Conservation (phyloP, 2,329 filamentous ascomycete species). For the Epichloe sp. region DNA sequence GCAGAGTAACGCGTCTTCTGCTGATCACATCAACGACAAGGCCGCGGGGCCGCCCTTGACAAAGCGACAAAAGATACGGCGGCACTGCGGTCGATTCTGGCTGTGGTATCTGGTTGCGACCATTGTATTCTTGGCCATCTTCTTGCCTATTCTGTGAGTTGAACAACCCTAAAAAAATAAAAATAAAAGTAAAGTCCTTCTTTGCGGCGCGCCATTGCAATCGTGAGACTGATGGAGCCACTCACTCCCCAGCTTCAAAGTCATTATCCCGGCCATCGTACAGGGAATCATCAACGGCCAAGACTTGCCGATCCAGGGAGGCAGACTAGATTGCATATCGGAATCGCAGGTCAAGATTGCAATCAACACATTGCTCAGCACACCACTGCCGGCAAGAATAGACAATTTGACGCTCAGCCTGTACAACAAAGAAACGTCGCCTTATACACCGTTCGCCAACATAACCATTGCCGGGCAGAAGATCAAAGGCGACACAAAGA, state of each 20-base stretch:
- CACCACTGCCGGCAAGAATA: conserved; percentile 23
- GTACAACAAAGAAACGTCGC: conserved; percentile 24
- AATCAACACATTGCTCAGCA: conserved; percentile 23
- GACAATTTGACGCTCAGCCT: conserved; percentile 25
- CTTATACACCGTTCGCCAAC: conserved; percentile 11
- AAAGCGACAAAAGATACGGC: conserved; percentile 24
- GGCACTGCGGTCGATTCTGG: conserved; percentile 29
- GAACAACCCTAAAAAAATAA: too few species aligned
- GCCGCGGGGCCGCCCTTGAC: background rate
- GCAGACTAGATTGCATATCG: conserved; percentile 21
- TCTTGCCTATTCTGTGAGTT: conserved; percentile 32
- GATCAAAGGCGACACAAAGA: conserved; percentile 22
- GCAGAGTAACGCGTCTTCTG: conserved; percentile 1
- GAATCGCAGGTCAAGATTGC: conserved; percentile 21
- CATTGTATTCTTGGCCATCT: conserved; percentile 28
- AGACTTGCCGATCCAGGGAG: conserved; percentile 24
- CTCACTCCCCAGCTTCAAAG: conserved; percentile 27
- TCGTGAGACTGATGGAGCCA: background rate
- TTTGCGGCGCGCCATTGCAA: background rate
- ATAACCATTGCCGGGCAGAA: conserved; percentile 9
- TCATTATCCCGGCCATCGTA: conserved; percentile 32
- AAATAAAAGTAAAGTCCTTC: too few species aligned
- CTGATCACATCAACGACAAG: conserved; percentile 5
- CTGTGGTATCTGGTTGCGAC: conserved; percentile 29
- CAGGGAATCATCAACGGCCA: conserved; percentile 30